phyloP scores from a whole-genome alignment of 306 rosid genomes.

The Inga laurina region DNA sequence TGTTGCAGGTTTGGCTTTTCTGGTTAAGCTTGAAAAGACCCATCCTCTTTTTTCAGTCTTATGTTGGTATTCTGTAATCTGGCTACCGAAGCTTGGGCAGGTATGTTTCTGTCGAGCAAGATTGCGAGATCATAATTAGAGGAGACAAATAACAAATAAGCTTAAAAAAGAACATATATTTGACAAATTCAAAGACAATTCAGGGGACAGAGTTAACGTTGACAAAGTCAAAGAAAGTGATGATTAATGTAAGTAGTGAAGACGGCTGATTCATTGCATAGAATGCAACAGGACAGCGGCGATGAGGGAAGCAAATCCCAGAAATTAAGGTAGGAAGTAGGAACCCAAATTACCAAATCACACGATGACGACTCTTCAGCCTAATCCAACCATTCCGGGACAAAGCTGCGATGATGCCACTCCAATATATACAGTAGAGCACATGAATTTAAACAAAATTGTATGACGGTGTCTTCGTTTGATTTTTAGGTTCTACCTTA shows the following conservation, averaged over 20 bases:
- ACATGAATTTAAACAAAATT: too few relatives aligned
- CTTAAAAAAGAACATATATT: background rate
- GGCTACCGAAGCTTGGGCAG: background rate
- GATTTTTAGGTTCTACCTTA: background rate
- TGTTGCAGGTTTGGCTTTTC: background rate
- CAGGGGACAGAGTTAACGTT: background rate
- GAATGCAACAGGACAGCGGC: background rate
- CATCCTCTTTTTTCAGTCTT: background rate
- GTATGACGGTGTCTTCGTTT: background rate
- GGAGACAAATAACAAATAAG: background rate
- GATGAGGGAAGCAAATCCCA: conserved; percentile 20
- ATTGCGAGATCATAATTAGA: background rate
- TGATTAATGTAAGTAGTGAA: background rate
- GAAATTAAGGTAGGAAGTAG: background rate
- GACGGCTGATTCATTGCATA: background rate
- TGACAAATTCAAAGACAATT: background rate
- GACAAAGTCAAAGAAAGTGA: background rate
- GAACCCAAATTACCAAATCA: background rate
- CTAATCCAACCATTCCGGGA: background rate
- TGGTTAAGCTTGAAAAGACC: background rate
- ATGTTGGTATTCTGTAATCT: background rate
- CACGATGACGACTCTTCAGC: background rate
- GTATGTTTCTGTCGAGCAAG: background rate
- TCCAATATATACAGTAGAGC: too few relatives aligned
- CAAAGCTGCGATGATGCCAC: background rate